phyloP scores from a whole-genome alignment of 225 moss, liverwort and hornwort genomes.

The Anthoceros angustus region DNA sequence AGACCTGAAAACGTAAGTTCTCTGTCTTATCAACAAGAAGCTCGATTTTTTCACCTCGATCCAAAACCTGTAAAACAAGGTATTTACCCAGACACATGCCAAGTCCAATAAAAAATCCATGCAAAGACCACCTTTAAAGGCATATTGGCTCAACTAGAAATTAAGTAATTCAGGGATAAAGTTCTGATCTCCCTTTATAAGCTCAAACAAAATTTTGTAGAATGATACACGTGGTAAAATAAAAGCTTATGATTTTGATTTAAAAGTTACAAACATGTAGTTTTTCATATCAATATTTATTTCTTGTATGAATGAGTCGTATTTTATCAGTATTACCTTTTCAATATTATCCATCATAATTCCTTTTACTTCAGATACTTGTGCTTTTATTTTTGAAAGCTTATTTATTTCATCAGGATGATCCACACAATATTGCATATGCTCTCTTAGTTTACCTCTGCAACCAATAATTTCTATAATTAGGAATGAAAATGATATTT shows the following conservation, averaged over 20 bases:
- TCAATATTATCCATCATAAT: conserved; percentile 15
- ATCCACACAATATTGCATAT: conserved; percentile 10
- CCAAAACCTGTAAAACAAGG: conserved; percentile 15
- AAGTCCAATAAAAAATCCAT: too few relatives aligned
- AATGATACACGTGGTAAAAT: too few relatives aligned
- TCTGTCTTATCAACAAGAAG: conserved; percentile 27
- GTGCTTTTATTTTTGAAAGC: conserved; percentile 10
- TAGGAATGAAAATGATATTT: not conserved
- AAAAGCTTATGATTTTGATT: not conserved
- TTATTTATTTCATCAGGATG: conserved; percentile 13
- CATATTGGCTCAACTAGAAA: too few relatives aligned
- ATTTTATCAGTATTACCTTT: not conserved
- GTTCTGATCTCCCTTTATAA: too few relatives aligned
- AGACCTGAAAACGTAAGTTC: conserved; percentile 17
- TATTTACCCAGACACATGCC: too few relatives aligned
- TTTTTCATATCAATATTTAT: too few relatives aligned
- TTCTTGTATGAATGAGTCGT: too few relatives aligned
- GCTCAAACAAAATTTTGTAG: too few relatives aligned
- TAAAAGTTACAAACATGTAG: too few relatives aligned
- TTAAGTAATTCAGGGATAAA: too few relatives aligned
- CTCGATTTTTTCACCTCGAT: conserved; percentile 35
- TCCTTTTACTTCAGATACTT: conserved; percentile 14
- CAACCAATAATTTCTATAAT: not conserved
- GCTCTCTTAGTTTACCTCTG: conserved; percentile 10
- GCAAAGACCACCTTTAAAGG: too few relatives aligned